Evolutionary conservation across 768 basidiomycete species (phyloP).

Genomic region (Rhizopogon vesiculosus): DNA sequence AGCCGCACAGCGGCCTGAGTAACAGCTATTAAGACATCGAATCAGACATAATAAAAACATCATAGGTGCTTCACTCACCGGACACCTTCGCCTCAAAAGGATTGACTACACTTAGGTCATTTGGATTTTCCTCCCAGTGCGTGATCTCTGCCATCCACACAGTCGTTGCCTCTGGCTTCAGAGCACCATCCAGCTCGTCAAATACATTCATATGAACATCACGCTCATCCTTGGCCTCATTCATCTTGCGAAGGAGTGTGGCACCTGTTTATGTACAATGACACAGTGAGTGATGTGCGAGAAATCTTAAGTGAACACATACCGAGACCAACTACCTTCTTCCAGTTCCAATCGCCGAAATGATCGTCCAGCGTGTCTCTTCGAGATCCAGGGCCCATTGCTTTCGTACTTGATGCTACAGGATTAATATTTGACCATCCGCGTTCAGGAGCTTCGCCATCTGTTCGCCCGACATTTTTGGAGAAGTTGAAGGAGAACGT

Average conservation of each 20-base stretch:
- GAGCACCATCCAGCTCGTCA: not conserved
- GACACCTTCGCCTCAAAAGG: slow-evolving; percentile 13
- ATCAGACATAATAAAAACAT: not conserved
- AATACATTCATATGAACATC: not conserved
- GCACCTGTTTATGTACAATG: not conserved
- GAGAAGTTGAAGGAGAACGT: slow-evolving; percentile 25
- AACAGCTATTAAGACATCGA: not conserved
- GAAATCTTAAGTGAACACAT: not conserved
- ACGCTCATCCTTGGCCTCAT: not conserved
- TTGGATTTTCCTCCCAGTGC: slow-evolving; percentile 18
- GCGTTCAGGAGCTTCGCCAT: slow-evolving; percentile 33
- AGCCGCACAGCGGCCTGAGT: slow-evolving; percentile 11
- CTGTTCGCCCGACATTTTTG: slow-evolving; percentile 20
- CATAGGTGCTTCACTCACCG: not conserved
- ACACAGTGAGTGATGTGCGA: not conserved
- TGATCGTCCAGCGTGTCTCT: slow-evolving; percentile 31
- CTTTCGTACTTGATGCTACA: slow-evolving; percentile 23
- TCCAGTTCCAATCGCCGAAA: slow-evolving; percentile 29
- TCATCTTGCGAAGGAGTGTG: not conserved
- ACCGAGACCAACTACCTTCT: slow-evolving; percentile 23
- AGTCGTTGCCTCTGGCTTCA: not conserved
- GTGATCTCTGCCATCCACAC: slow-evolving; percentile 15
- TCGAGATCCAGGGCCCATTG: slow-evolving; percentile 29
- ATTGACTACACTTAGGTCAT: slow-evolving; percentile 3
- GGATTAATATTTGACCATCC: slow-evolving; percentile 29